Conservation (phyloP, 2,329 filamentous ascomycete species). For the Cercospora sesami region DNA sequence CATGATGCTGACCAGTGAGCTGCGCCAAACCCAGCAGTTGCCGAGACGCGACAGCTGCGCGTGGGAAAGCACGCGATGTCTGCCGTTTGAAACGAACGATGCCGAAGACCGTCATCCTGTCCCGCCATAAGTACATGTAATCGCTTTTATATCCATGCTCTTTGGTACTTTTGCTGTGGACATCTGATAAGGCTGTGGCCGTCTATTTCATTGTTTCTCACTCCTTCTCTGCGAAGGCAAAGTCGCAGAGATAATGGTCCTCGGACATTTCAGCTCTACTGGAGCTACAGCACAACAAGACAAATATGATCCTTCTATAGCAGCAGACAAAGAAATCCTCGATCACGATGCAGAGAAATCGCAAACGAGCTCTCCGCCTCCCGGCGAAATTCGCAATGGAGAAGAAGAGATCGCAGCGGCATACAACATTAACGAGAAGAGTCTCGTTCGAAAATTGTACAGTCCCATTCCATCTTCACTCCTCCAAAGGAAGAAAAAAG, state of each 20-base stretch:
- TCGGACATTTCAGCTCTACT: not conserved
- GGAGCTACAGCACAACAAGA: not conserved
- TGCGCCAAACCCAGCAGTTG: not conserved
- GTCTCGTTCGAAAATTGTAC: constrained; percentile 57
- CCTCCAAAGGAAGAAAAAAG: too few relatives aligned
- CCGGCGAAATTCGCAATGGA: constrained; percentile 15
- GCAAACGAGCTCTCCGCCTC: constrained; percentile 4
- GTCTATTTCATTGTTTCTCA: not conserved
- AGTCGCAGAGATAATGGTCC: not conserved
- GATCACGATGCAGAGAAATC: not conserved
- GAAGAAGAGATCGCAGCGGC: constrained; percentile 24
- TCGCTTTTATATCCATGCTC: not conserved
- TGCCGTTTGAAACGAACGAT: not conserved
- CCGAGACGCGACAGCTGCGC: constrained; percentile 6
- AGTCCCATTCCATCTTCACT: not conserved
- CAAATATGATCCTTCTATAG: not conserved
- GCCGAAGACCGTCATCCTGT: constrained; percentile 7
- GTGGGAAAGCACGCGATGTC: constrained; percentile 12
- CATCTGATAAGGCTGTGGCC: not conserved
- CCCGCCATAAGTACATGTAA: not conserved
- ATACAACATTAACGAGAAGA: constrained; percentile 54
- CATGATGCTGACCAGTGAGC: constrained; percentile 5
- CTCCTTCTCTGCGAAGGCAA: not conserved
- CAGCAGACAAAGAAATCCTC: constrained; percentile 4
- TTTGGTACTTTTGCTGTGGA: not conserved